Evolutionary conservation across 2,329 filamentous ascomycete genomes (phyloP), one percentile per base, ranked within the genome.

Genomic region (Colletotrichum magnum): DNA sequence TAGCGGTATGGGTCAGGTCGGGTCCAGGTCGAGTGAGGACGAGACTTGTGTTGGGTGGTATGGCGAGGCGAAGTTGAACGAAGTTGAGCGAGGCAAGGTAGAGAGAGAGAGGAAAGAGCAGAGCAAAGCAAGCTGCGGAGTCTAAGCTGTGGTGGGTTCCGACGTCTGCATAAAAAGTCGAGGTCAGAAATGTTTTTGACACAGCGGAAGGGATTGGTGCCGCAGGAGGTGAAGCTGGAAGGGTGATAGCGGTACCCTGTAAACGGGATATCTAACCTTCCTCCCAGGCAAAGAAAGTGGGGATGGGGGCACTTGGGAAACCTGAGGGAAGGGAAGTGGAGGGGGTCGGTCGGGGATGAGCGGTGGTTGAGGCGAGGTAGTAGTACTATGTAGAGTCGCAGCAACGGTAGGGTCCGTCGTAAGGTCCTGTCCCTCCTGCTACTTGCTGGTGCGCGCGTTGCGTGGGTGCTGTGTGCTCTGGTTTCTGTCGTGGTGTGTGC

Each of bases 141-240:
- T 72, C 70, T 66, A 68, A 69, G 66, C 63, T 69, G 73, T 74
- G 73, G 72, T 73, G 75, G 73, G 68, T 72, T 70, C 68, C 45
- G 72, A 70, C 71, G 75, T 75, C 77, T 77, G 78, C 77, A 78
- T 79, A 74, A 79, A 77, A 53, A 65, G 54, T 69, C 66, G 56
- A 69, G 76, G 76, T 80, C 75, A 81, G 78, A 79, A 80, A 79
- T 76, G 76, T 77, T 77, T 32, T 80, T 77, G 77, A 76, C 76
- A 78, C 78, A 76, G 73, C 75, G 75, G 76, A 76, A 78, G 72
- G 73, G 77, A 77, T 76, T 78, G 75, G 76, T 80, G 78, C 79
- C 79, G 79, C 77, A 79, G 77, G 75, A 74, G 75, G 73, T 75
- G 74, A 74, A 73, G 73, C 73, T 74, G 71, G 51, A 70, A 64